These are phyloP conservation scores for Sanghuangporus sanghuang DNA, from an alignment of 1,284 basidiomycete genomes.

Conservation along the genomic window DNA sequence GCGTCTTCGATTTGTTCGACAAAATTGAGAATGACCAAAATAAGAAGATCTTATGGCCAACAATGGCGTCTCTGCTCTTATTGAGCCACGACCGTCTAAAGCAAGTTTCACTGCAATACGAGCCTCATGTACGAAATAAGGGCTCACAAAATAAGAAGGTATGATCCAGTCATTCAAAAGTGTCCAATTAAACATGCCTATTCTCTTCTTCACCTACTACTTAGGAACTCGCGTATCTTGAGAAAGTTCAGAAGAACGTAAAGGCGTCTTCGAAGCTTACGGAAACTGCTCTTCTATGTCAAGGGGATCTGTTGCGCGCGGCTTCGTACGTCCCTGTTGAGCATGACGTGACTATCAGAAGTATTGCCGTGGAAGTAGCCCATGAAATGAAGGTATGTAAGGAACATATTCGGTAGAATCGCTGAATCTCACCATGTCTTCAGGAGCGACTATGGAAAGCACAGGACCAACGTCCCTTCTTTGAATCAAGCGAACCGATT, in stretches of 20 bases:
- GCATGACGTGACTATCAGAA: conserved; percentile 54
- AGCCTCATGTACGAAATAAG: conserved; percentile 2
- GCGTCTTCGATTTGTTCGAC: conserved; percentile 76
- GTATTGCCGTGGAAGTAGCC: conserved; percentile 68
- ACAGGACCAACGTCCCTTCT: conserved; percentile 56
- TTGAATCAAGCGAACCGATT: conserved; percentile 64
- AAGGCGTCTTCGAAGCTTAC: conserved; percentile 46
- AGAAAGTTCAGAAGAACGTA: conserved; percentile 41
- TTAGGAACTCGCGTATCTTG: conserved; percentile 43
- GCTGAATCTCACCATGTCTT: conserved; percentile 22
- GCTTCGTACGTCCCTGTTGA: conserved; percentile 64
- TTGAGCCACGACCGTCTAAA: conserved; percentile 73
- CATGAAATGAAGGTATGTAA: conserved; percentile 69
- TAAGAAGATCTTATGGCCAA: conserved; percentile 73
- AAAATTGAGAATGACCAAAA: conserved; percentile 49
- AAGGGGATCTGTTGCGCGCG: conserved; percentile 78
- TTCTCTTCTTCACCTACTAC: neutral
- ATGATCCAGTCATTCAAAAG: conserved; percentile 1
- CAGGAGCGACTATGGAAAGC: conserved; percentile 38
- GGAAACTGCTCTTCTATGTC: conserved; percentile 69
- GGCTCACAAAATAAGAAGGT: conserved; percentile 15
- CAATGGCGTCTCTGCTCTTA: conserved; percentile 72
- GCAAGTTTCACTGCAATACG: conserved; percentile 24
- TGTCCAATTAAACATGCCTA: neutral
- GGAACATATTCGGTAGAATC: neutral